Conservation (phyloP, 768 basidiomycete species). For the Mrakia frigida region DNA sequence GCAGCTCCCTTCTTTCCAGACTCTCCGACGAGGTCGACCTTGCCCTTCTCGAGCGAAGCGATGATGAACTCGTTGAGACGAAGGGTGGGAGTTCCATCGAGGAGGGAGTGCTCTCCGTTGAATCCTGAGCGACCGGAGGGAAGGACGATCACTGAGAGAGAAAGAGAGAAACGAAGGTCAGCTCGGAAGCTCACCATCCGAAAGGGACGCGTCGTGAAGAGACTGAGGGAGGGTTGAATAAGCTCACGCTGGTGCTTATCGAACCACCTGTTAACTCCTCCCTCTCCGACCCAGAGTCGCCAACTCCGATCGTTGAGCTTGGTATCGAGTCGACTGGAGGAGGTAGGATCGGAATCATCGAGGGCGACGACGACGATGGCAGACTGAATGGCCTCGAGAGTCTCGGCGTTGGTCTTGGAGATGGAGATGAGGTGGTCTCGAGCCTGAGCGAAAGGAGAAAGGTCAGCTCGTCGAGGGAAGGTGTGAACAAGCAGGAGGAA, state of each 20-base stretch:
- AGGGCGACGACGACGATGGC: conserved; percentile 82
- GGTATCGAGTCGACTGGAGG: conserved; percentile 72
- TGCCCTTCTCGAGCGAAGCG: conserved; percentile 64
- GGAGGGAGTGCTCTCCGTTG: conserved; percentile 72
- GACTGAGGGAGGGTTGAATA: neutral
- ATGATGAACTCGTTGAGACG: conserved; percentile 92
- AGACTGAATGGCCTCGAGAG: conserved; percentile 76
- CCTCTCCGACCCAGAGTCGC: conserved; percentile 58
- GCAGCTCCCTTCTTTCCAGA: conserved; percentile 36
- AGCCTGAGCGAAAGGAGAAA: conserved; percentile 44
- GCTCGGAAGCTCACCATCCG: too few relatives aligned
- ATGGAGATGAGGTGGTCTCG: conserved; percentile 63
- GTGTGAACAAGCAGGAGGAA: neutral
- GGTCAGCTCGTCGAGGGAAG: neutral
- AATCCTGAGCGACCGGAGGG: conserved; percentile 93
- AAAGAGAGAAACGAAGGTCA: neutral
- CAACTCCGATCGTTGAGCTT: conserved; percentile 33
- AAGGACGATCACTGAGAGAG: conserved; percentile 72
- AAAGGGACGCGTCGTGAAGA: neutral
- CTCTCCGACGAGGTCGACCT: conserved; percentile 56
- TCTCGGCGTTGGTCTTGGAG: conserved; percentile 60
- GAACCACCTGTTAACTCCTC: conserved; percentile 67
- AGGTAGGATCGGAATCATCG: conserved; percentile 76
- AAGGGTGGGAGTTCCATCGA: conserved; percentile 88
- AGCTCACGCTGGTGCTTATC: conserved; percentile 89